Evolutionary conservation across 805 yeast species (phyloP).

Genomic region (Myxozyma mucilagina): DNA sequence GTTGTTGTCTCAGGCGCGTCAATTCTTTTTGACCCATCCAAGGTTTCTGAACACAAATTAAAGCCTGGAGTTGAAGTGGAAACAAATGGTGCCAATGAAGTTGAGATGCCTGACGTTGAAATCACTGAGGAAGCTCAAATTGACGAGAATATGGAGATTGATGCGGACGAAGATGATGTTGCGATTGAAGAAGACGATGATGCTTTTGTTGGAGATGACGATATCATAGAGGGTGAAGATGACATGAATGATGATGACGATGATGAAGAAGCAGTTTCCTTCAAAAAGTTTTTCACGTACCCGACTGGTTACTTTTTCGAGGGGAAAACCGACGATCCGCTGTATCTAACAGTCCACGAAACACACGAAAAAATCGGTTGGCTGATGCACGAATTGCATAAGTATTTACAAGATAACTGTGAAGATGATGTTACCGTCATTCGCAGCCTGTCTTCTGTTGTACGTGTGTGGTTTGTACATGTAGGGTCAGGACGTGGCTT

Average conservation of each 20-base stretch:
- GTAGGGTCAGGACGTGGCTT: conserved; percentile 71
- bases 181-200: conserved; percentile 10
- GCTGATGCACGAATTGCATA: conserved; percentile 59
- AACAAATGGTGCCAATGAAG: conserved; percentile 32
- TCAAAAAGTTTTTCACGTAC: conserved; percentile 61
- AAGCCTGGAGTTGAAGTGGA: not conserved
- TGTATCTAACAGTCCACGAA: conserved; percentile 58
- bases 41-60: not conserved
- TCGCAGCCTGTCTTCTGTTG: conserved; percentile 60
- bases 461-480: conserved; percentile 77
- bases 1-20: conserved; percentile 70
- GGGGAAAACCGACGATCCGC: conserved; percentile 44
- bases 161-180: conserved; percentile 10
- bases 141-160: conserved; percentile 36
- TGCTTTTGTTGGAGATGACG: conserved; percentile 37
- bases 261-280: conserved; percentile 36
- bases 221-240: conserved; percentile 8
- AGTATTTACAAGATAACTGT: conserved; percentile 49
- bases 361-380: conserved; percentile 61
- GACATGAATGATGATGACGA: conserved; percentile 28
- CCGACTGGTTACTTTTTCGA: conserved; percentile 68
- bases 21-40: conserved; percentile 68
- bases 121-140: not conserved
- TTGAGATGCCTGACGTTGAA: conserved; percentile 30
- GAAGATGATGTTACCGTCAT: conserved; percentile 66